These are phyloP conservation scores for Serendipita sp. DNA, from an alignment of 768 basidiomycete genomes.

Conservation along the genomic window DNA sequence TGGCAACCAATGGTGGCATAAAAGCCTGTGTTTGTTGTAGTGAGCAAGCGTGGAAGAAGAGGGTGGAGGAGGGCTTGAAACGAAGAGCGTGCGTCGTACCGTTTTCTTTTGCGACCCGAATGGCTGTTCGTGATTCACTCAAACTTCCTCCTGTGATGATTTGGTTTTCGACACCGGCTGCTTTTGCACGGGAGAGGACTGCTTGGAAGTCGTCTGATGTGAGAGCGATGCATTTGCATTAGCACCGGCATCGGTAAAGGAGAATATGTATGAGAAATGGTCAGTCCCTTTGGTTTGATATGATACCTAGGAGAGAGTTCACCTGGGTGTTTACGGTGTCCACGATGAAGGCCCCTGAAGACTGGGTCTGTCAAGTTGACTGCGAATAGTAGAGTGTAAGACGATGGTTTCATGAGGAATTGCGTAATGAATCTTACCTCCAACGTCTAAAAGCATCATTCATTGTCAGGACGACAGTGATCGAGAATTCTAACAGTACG, in stretches of 20 bases:
- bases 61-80: constrained; percentile 9
- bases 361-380: constrained; percentile 44
- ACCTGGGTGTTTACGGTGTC: constrained; percentile 37
- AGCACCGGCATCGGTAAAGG: background rate
- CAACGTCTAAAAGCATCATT: constrained; percentile 22
- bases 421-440: constrained; percentile 18
- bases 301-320: no score
- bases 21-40: constrained; percentile 26
- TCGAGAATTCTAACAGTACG: background rate
- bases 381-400: constrained; percentile 14
- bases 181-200: constrained; percentile 39
- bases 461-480: background rate
- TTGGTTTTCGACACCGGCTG: constrained; percentile 50
- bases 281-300: no score
- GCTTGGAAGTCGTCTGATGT: constrained; percentile 47
- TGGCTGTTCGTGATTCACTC: constrained; percentile 41
- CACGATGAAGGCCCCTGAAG: constrained; percentile 36
- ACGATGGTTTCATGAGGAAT: background rate
- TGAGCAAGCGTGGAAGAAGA: background rate
- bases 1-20: constrained; percentile 70
- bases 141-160: constrained; percentile 66
- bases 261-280: no score
- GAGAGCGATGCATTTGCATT: background rate
- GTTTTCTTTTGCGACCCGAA: constrained; percentile 43
- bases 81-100: no score